Percentiles rank a stretch among this genome's conserved stretches.
Evolutionary conservation across 768 basidiomycete species (phyloP).

Genomic region (Fomitopsis pulvina): DNA sequence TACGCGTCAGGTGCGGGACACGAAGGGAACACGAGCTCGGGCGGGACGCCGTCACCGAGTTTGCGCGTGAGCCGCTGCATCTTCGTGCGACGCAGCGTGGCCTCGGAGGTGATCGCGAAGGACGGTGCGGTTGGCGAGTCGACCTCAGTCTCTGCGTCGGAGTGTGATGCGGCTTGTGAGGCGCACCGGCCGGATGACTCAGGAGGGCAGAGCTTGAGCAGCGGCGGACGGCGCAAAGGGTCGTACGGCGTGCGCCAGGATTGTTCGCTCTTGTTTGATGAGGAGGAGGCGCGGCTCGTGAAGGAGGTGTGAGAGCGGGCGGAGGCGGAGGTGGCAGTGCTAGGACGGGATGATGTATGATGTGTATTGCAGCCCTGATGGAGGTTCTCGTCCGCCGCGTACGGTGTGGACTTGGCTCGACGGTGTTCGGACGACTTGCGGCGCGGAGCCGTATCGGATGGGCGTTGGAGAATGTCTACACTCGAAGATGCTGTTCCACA

Average conservation of each 20-base stretch:
- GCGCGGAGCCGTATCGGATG: not conserved
- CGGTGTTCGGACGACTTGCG: conserved; percentile 7
- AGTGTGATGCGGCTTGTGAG: not conserved
- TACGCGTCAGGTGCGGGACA: conserved; percentile 6
- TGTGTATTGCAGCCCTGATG: not conserved
- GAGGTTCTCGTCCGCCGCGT: conserved; percentile 4
- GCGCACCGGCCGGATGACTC: conserved; percentile 2
- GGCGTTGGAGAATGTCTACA: not conserved
- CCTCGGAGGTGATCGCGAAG: conserved; percentile 37
- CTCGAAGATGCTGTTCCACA: not conserved
- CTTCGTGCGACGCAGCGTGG: conserved; percentile 42
- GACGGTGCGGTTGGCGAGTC: conserved; percentile 16
- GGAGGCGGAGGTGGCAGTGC: not conserved
- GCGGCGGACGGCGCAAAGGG: conserved; percentile 15
- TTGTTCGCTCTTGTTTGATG: conserved; percentile 7
- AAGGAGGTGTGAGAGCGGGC: conserved; percentile 8
- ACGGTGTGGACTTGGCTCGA: conserved; percentile 11
- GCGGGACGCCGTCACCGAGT: conserved; percentile 58
- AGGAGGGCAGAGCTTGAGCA: conserved; percentile 12
- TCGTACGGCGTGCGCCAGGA: conserved; percentile 15
- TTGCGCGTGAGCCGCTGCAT: conserved; percentile 57
- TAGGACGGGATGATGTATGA: conserved; percentile 3
- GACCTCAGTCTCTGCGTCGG: not conserved
- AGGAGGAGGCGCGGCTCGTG: conserved; percentile 1
- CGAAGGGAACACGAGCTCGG: conserved; percentile 52